Evolutionary conservation across 495 filamentous ascomycete species (phyloP), one percentile per base, ranked within the genome.

Genomic region (Hyaloscypha variabilis): DNA sequence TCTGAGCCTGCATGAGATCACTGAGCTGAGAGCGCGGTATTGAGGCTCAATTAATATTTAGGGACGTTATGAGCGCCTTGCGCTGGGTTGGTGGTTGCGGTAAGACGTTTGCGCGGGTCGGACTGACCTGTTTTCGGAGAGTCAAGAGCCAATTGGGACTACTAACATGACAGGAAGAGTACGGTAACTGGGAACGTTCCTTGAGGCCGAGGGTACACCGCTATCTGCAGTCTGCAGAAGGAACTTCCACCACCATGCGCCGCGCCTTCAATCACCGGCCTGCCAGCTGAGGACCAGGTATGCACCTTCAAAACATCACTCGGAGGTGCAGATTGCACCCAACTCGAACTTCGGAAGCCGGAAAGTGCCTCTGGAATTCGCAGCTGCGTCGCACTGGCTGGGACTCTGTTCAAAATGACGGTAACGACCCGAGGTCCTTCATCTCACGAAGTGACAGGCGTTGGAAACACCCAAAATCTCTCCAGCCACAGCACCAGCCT

Each of bases 221-320:
- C 39, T 46, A 46, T 17, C 39, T 19, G 39, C 39, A 46, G 39
- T 17, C 39, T 19, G 39, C 39, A 46, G 39, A 46, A 46, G 39
- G 39, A 46, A 46, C 13, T 46, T 4, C 39, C 39, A 17, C 39
- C 13, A 42, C 6, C 8, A 3, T 10, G 72, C 73, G 11, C 70
- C n/a, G 30, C 23, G 29, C 34, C 57, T 25, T 36, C 30, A 59
- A 59, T 59, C 57, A 59, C 57, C 30, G 57, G 13, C 57, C 31
- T 26, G 57, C 30, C n/a, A 23, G 30, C 57, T 25, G 57, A 23
- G 21, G 25, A 30, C 58, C 21, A 52, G 21, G 24, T 2, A 59
- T 24, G 51, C 51, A 10, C 21, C 51, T 17, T 11, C 26, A 54
- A 46, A 46, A 1, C 11, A 50, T 50, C 25, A n/a, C 14, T 30